These are phyloP conservation scores for Trichoderma arundinaceum DNA, from an alignment of 2,329 filamentous ascomycete genomes.

Conservation along the genomic window DNA sequence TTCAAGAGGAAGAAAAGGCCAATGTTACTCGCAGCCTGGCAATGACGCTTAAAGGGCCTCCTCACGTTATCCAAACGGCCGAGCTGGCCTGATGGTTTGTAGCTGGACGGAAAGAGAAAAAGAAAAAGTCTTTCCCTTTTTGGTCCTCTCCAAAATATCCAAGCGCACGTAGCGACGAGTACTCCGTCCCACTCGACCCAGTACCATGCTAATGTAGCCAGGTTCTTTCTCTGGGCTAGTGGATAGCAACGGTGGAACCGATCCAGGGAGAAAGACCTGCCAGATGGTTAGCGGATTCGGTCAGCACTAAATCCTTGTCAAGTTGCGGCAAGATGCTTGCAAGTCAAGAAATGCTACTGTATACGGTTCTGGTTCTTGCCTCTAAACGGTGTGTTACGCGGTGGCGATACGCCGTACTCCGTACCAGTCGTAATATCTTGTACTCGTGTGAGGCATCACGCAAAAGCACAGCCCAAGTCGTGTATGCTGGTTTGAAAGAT, in stretches of 20 bases:
- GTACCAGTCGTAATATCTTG: background rate
- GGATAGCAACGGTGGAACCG: constrained; percentile 19
- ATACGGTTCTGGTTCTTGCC: background rate
- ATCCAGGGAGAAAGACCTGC: constrained; percentile 30
- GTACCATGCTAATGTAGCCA: background rate
- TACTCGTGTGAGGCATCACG: background rate
- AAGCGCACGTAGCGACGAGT: too few relatives aligned
- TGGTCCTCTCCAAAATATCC: background rate
- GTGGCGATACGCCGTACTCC: background rate
- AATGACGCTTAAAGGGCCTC: background rate
- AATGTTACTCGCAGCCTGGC: background rate
- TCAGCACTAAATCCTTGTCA: constrained; percentile 32
- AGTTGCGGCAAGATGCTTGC: constrained; percentile 31
- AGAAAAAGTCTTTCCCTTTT: background rate
- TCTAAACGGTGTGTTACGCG: background rate
- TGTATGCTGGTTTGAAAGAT: background rate
- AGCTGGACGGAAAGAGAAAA: too few relatives aligned
- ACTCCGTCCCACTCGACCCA: background rate
- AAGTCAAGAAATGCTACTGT: constrained; percentile 9
- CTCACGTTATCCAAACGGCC: background rate
- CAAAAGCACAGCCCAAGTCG: background rate
- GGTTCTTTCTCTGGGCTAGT: constrained; percentile 11
- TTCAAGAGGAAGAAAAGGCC: background rate
- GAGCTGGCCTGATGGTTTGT: background rate
- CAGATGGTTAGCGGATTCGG: constrained; percentile 31